Evolutionary conservation across 2,329 filamentous ascomycete genomes (phyloP).

Genomic region (Ustulina deusta): DNA sequence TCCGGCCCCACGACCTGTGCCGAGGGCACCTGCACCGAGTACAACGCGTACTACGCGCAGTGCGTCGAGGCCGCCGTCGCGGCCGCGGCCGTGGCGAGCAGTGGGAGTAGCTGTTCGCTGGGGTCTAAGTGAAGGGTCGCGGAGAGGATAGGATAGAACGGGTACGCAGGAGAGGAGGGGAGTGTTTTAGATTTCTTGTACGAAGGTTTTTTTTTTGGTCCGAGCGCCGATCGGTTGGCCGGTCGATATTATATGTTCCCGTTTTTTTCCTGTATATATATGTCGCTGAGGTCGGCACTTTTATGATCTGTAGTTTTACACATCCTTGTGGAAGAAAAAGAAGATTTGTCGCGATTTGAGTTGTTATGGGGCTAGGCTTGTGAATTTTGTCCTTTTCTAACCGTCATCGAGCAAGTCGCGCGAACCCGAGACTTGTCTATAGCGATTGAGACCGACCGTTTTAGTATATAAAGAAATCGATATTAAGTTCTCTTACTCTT

Average conservation of each 20-base stretch:
- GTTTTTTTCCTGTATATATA: not conserved
- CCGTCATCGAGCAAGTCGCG: no score
- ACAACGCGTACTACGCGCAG: constrained; percentile 61
- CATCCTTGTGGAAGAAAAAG: no score
- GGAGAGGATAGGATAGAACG: not conserved
- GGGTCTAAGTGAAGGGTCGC: not conserved
- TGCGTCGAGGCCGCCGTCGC: constrained; percentile 46
- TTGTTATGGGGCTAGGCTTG: no score
- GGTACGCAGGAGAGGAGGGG: not conserved
- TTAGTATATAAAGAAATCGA: no score
- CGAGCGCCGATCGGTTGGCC: not conserved
- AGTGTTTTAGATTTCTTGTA: not conserved
- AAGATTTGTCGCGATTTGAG: no score
- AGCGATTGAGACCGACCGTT: no score
- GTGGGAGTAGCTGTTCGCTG: constrained; percentile 2
- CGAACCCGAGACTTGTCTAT: no score
- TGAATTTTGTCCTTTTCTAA: no score
- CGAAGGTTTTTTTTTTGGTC: not conserved
- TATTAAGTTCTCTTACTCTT: no score
- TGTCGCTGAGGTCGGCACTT: not conserved
- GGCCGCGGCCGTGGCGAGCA: not conserved
- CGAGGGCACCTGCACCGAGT: constrained; percentile 54
- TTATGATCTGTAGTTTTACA: not conserved
- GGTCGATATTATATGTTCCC: not conserved
- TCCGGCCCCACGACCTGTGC: constrained; percentile 56